Evolutionary conservation across 2,329 filamentous ascomycete species (phyloP).

Genomic region (Exophiala spinifera): DNA sequence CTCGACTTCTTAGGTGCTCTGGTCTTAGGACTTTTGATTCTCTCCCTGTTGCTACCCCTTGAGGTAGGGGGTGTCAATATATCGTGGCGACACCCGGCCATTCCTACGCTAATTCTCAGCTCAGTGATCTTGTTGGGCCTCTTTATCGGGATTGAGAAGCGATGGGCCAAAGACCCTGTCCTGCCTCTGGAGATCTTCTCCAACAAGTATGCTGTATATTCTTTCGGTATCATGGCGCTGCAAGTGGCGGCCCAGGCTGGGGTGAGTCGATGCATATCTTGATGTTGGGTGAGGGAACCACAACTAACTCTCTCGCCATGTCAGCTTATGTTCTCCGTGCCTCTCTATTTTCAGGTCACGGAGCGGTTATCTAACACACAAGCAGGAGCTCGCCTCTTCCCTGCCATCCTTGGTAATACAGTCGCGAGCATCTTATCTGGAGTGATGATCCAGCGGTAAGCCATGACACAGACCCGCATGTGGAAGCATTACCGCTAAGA

Average conservation of each 20-base stretch:
- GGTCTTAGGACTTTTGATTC: neutral
- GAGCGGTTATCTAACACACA: conserved; percentile 55
- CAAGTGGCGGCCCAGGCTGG: neutral
- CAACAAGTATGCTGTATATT: too few species aligned
- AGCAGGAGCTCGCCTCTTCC: conserved; percentile 61
- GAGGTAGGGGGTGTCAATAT: neutral
- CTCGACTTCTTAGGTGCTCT: neutral
- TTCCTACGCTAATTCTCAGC: neutral
- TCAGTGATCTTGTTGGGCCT: neutral
- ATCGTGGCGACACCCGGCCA: neutral
- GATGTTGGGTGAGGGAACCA: too few species aligned
- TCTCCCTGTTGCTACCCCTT: neutral
- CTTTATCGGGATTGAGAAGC: neutral
- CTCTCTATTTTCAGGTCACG: conserved; percentile 67
- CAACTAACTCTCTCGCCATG: too few species aligned
- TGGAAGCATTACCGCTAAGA: too few species aligned
- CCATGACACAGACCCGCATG: too few species aligned
- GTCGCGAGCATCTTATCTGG: too few species aligned
- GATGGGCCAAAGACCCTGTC: neutral
- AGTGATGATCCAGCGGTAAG: too few species aligned
- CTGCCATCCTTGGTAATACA: conserved; percentile 66
- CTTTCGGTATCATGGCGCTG: neutral
- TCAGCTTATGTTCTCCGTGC: conserved; percentile 30
- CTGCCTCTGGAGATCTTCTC: neutral
- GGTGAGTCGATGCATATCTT: too few species aligned